A percentile compares a stretch with the other conserved stretches of the same genome.
These are phyloP conservation scores for Volvariella surrecta DNA, from an alignment of 1,284 basidiomycete genomes.

Conservation along the genomic window DNA sequence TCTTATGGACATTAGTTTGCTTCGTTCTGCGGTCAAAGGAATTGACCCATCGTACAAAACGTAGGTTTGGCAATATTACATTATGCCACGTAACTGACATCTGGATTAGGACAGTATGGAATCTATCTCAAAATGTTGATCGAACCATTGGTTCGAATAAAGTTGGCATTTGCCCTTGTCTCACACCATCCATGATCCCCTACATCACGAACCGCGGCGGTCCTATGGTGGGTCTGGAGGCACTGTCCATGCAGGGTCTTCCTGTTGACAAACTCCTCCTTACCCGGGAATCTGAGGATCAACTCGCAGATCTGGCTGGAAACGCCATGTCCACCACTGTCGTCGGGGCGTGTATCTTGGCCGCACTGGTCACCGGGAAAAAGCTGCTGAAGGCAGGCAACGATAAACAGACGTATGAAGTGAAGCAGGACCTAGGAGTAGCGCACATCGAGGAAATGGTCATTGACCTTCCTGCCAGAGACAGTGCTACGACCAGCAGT, in stretches of 20 bases:
- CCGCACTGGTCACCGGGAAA: slow-evolving; percentile 66
- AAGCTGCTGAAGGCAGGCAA: slow-evolving; percentile 58
- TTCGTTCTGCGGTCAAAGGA: slow-evolving; percentile 76
- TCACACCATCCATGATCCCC: slow-evolving; percentile 95
- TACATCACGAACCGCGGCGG: slow-evolving; percentile 94
- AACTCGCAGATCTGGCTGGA: slow-evolving; percentile 89
- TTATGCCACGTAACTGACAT: slow-evolving; percentile 5
- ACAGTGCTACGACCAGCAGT: slow-evolving; percentile 32
- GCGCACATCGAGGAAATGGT: slow-evolving; percentile 36
- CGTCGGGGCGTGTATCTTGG: slow-evolving; percentile 84
- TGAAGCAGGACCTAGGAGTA: slow-evolving; percentile 36
- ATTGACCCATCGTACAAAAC: slow-evolving; percentile 85
- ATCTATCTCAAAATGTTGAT: slow-evolving; percentile 95
- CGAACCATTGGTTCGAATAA: slow-evolving; percentile 77
- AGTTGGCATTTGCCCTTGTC: slow-evolving; percentile 82
- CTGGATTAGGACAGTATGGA: slow-evolving; percentile 76
- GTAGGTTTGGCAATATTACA: slow-evolving; percentile 28
- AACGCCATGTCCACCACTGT: slow-evolving; percentile 98
- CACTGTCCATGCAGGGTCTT: slow-evolving; percentile 88
- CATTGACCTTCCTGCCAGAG: slow-evolving; percentile 27
- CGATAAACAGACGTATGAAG: slow-evolving; percentile 55
- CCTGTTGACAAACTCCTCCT: slow-evolving; percentile 88
- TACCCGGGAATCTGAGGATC: slow-evolving; percentile 89
- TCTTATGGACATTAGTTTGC: slow-evolving; percentile 83
- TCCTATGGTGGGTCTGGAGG: slow-evolving; percentile 92